phyloP scores from a whole-genome alignment of 179 eudicot species.

The Heliamphora pulchella region DNA sequence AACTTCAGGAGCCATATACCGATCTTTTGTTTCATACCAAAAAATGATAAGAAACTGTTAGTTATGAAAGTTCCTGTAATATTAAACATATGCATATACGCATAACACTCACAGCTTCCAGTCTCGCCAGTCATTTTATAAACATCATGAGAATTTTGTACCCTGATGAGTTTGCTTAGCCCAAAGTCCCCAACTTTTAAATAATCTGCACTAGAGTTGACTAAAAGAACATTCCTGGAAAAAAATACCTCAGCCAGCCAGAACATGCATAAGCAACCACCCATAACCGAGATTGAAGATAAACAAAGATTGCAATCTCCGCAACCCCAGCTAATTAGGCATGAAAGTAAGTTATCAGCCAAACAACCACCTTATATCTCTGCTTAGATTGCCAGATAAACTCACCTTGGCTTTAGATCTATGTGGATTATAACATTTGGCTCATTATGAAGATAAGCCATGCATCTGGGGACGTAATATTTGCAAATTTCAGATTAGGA shows the following conservation, averaged over 20 bases:
- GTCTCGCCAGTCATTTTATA: conserved; percentile 99
- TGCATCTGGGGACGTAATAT: conserved; percentile 57
- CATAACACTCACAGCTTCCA: conserved; percentile 78
- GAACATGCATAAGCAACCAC: background rate
- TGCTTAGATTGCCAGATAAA: conserved; percentile 14
- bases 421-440: conserved; percentile 93
- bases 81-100: background rate
- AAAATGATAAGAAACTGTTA: background rate
- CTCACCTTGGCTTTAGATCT: conserved; percentile 92
- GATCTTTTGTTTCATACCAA: conserved; percentile 47
- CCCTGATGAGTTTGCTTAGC: conserved; percentile 87
- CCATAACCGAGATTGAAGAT: background rate
- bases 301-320: background rate
- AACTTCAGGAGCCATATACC: conserved; percentile 99
- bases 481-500: conserved; percentile 19
- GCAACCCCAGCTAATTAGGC: background rate
- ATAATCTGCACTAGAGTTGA: conserved; percentile 93
- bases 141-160: conserved; percentile 88
- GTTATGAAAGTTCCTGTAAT: conserved; percentile 5
- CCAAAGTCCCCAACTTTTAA: conserved; percentile 99
- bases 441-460: conserved; percentile 96
- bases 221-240: conserved; percentile 87
- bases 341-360: background rate
- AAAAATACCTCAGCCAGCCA: conserved; percentile 16
- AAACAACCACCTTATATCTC: background rate